Evolutionary conservation across 2,329 filamentous ascomycete genomes (phyloP), one percentile per base, ranked within the genome.

Genomic region (Hypoxylon sp.): DNA sequence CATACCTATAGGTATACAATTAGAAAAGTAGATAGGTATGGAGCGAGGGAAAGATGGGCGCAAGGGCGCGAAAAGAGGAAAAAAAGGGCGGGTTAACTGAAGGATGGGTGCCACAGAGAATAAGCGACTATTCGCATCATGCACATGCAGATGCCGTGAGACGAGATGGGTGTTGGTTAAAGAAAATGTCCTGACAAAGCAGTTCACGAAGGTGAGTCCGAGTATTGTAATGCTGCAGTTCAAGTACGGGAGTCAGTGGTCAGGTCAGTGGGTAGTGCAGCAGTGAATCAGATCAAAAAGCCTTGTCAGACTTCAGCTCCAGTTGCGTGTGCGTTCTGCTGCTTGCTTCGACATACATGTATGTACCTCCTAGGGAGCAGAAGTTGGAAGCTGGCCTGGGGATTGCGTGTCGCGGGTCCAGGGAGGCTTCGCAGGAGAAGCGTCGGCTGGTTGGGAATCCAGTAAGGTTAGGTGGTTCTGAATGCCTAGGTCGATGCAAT

Each of bases 91-190:
- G 59, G 71, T 67, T 69, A 73, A 74, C 71, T 74, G 44, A 73
- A 72, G 43, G 71, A 70, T 70, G 70, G 69, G 71, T 71, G 72
- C 71, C 72, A 73, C 68, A 68, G 69, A 66, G 57, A 66, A 71
- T 72, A 71, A 69, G 68, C 71, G 68, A 69, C 68, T 68, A 70
- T 69, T 73, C 64, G 72, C 72, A 75, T 74, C 64, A 72, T 75
- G 71, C 68, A 70, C 64, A 72, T 75, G 71, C 68, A 70, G 67
- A 68, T 72, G 67, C 68, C 66, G 68, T 70, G 61, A 70, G 62
- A 70, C 68, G 66, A 68, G 68, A 67, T 61, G 60, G 44, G 43
- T 52, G 58, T 59, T 43, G 34, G 57, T 24, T 46, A 57, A 64
- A 58, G 59, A 64, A 59, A 51, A 64, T 46, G 10, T 13, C 20